Conservation (phyloP, 1,139 yeast species). For the Candida sp. region DNA sequence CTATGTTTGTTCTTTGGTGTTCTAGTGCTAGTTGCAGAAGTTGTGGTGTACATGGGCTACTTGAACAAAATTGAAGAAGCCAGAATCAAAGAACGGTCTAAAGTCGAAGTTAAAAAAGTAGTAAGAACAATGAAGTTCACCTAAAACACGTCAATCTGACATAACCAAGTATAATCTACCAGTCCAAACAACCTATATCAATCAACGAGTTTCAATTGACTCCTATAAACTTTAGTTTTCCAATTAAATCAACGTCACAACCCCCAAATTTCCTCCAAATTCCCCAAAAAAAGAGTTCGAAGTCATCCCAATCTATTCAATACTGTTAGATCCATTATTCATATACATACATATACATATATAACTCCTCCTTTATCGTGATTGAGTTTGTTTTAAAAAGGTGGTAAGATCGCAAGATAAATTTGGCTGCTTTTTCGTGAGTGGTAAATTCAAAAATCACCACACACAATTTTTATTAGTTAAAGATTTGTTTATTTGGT, state of each 20-base stretch:
- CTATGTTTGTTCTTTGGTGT: conserved; percentile 70
- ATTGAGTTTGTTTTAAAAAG: neutral
- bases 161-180: too few relatives aligned
- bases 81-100: conserved; percentile 46
- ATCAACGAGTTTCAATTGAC: too few relatives aligned
- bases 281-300: too few relatives aligned
- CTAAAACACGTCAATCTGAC: neutral
- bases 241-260: too few relatives aligned
- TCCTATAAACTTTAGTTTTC: too few relatives aligned
- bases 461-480: neutral
- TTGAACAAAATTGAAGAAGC: conserved; percentile 72
- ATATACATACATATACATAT: too few relatives aligned
- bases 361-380: too few relatives aligned
- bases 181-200: too few relatives aligned
- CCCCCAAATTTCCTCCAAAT: too few relatives aligned
- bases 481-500: neutral
- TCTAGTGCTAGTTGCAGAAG: conserved; percentile 81
- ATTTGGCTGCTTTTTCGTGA: neutral
- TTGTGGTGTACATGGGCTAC: conserved; percentile 83
- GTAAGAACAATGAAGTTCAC: conserved; percentile 21
- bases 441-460: neutral
- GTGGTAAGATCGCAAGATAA: neutral
- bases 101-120: conserved; percentile 59
- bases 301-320: too few relatives aligned
- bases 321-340: too few relatives aligned